These are phyloP conservation scores for Macaranga tanarius DNA, from an alignment of 441 rosid genomes.

Conservation along the genomic window DNA sequence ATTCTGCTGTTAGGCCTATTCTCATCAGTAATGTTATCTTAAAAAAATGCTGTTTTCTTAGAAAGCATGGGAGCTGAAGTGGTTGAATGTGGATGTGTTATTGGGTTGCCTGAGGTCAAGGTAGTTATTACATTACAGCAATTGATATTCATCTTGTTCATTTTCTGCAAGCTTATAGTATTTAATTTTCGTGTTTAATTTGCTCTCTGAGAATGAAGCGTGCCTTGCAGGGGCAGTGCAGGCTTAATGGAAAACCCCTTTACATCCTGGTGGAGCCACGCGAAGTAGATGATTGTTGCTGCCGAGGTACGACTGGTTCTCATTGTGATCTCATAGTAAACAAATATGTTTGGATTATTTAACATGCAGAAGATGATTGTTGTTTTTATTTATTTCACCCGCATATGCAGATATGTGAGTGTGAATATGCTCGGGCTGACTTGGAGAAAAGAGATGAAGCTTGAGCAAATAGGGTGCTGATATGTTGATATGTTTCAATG, in stretches of 20 bases:
- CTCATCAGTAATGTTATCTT: background rate
- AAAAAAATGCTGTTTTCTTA: conserved; percentile 18
- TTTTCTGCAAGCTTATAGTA: background rate
- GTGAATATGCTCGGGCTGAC: conserved; percentile 28
- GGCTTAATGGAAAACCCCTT: conserved; percentile 88
- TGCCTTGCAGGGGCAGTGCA: conserved; percentile 57
- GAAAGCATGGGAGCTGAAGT: conserved; percentile 86
- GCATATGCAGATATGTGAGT: conserved; percentile 20
- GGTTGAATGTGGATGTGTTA: conserved; percentile 90
- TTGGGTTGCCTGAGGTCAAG: conserved; percentile 85
- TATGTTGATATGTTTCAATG: conserved; percentile 1
- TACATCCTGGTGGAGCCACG: conserved; percentile 93
- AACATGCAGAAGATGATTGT: background rate
- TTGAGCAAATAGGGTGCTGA: conserved; percentile 18
- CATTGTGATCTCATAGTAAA: background rate
- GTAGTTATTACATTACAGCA: conserved; percentile 29
- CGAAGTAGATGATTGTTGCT: conserved; percentile 47
- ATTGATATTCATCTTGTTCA: background rate
- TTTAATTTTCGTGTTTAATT: background rate
- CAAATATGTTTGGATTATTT: background rate
- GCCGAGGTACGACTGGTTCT: conserved; percentile 31
- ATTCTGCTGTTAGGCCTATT: background rate
- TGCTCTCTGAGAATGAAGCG: background rate
- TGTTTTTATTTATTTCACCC: background rate
- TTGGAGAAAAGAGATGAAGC: conserved; percentile 30